A percentile compares a stretch with the other conserved stretches of the same genome.
Conservation (phyloP, 164 flowering plant genomes). For the Chimonanthus salicifolius region DNA sequence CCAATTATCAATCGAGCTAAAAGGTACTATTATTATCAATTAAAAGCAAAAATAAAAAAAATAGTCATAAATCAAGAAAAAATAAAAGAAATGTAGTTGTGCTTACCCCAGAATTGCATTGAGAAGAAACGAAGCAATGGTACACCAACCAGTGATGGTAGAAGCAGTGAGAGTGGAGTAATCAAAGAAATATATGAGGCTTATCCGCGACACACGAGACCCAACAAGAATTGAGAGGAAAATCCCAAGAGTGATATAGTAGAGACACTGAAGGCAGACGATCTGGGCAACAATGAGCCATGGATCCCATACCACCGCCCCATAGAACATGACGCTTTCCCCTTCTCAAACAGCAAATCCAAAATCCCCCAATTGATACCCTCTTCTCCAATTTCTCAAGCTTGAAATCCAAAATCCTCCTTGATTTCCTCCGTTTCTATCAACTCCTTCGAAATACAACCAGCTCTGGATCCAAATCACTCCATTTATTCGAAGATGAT, state of each 20-base stretch:
- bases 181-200: conserved; percentile 90
- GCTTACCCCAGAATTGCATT: conserved; percentile 73
- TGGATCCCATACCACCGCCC: conserved; percentile 94
- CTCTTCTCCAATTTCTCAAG: neutral
- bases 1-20: neutral
- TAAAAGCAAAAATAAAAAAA: neutral
- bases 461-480: neutral
- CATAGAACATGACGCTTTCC: conserved; percentile 84
- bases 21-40: neutral
- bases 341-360: neutral
- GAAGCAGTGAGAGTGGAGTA: conserved; percentile 62
- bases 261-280: conserved; percentile 70
- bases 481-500: neutral
- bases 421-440: neutral
- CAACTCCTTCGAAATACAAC: neutral
- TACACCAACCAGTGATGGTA: conserved; percentile 86
- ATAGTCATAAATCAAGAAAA: neutral
- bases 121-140: conserved; percentile 65
- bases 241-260: conserved; percentile 73
- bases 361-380: neutral
- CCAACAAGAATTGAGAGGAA: conserved; percentile 70
- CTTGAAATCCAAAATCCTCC: neutral
- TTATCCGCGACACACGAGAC: conserved; percentile 71
- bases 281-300: conserved; percentile 95
- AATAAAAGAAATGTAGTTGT: neutral